Conservation (phyloP, 805 yeast species). For the Spathaspora arborariae region DNA sequence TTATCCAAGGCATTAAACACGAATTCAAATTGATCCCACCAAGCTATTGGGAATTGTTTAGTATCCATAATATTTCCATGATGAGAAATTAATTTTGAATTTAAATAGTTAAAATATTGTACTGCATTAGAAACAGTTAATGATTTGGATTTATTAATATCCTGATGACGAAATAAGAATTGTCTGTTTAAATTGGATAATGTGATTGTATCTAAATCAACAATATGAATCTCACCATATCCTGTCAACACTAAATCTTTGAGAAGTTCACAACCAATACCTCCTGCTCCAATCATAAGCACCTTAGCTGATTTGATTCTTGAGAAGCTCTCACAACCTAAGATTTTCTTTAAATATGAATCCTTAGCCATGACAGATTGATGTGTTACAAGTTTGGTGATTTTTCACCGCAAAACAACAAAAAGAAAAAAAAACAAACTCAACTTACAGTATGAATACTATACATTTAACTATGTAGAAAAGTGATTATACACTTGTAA, state of each 20-base stretch:
- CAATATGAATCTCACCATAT: slow-evolving; percentile 82
- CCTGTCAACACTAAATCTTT: slow-evolving; percentile 78
- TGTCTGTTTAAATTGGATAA: slow-evolving; percentile 90
- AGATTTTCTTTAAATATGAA: slow-evolving; percentile 40
- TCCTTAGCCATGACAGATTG: slow-evolving; percentile 38
- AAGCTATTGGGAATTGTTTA: slow-evolving; percentile 60
- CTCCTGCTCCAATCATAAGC: slow-evolving; percentile 91
- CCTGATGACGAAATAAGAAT: slow-evolving; percentile 83
- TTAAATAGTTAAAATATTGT: slow-evolving; percentile 56
- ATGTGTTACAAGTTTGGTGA: no score
- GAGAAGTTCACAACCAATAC: slow-evolving; percentile 89
- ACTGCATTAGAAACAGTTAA: slow-evolving; percentile 84
- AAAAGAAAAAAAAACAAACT: neutral
- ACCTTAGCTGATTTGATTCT: slow-evolving; percentile 47
- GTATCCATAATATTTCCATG: slow-evolving; percentile 87
- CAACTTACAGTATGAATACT: no score
- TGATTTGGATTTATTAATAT: slow-evolving; percentile 85
- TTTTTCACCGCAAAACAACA: neutral
- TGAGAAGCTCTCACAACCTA: slow-evolving; percentile 33
- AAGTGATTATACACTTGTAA: slow-evolving; percentile 38
- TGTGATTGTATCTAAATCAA: slow-evolving; percentile 95
- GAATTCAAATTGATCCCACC: slow-evolving; percentile 71
- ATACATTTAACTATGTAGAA: neutral
- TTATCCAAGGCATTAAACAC: slow-evolving; percentile 94
- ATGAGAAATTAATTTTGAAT: slow-evolving; percentile 66